A percentile compares a stretch with the other conserved stretches of the same genome.
Conservation (phyloP, 306 rosid genomes). For the Vigna hirtella region DNA sequence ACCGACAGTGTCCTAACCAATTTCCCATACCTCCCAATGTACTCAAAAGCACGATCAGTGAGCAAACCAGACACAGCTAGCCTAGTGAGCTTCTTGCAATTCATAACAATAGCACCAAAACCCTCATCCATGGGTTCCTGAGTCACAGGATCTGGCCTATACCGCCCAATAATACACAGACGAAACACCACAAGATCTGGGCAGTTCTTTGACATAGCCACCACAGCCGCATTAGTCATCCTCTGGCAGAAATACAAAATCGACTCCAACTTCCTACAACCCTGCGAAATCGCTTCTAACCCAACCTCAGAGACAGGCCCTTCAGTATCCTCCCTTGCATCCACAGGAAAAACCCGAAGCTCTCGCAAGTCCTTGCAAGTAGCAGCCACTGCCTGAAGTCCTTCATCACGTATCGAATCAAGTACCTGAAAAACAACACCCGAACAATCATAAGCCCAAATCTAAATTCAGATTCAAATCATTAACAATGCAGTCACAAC, state of each 20-base stretch:
- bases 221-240: conserved; percentile 91
- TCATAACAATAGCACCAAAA: conserved; percentile 90
- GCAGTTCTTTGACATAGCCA: conserved; percentile 88
- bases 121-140: conserved; percentile 88
- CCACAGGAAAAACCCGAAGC: conserved; percentile 81
- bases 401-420: conserved; percentile 87
- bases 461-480: conserved; percentile 1
- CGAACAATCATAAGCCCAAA: conserved; percentile 38
- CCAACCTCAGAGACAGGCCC: conserved; percentile 92
- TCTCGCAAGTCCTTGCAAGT: conserved; percentile 83
- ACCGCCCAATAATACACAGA: conserved; percentile 85
- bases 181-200: conserved; percentile 88
- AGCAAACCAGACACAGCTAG: conserved; percentile 87
- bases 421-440: conserved; percentile 63
- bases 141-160: conserved; percentile 68
- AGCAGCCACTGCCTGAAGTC: conserved; percentile 85
- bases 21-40: conserved; percentile 80
- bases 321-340: conserved; percentile 60
- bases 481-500: background rate
- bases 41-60: conserved; percentile 75
- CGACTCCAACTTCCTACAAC: conserved; percentile 78
- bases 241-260: conserved; percentile 78
- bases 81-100: conserved; percentile 93
- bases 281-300: conserved; percentile 81
- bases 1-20: conserved; percentile 80